A percentile compares a stretch with the other conserved stretches of the same genome.
phyloP scores from a whole-genome alignment of 2,329 filamentous ascomycete species.

The Colletotrichum simmondsii region DNA sequence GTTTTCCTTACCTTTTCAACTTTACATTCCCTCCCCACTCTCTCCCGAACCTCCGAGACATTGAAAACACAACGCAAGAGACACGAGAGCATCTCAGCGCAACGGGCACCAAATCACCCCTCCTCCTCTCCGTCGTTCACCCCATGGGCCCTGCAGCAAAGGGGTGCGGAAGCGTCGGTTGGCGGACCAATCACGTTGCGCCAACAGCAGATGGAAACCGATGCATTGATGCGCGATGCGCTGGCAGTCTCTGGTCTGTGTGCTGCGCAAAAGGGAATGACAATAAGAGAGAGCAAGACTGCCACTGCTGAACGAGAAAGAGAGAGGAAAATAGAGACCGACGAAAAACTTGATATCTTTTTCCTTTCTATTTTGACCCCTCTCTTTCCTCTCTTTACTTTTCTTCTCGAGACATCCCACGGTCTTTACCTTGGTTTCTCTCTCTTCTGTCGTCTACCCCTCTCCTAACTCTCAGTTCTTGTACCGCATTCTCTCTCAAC shows the following conservation, averaged over 20 bases:
- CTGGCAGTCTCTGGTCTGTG: slow-evolving; percentile 47
- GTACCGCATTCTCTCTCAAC: neutral
- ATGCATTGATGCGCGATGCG: slow-evolving; percentile 37
- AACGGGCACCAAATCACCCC: neutral
- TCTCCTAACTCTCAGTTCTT: neutral
- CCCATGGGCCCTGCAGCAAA: slow-evolving; percentile 9
- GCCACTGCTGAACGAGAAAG: neutral
- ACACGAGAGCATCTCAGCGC: neutral
- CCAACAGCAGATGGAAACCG: slow-evolving; percentile 8
- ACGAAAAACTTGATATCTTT: slow-evolving; percentile 9
- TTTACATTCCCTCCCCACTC: neutral
- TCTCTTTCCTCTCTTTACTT: neutral
- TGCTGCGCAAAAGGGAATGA: slow-evolving; percentile 42
- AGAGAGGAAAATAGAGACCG: neutral
- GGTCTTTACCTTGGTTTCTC: neutral
- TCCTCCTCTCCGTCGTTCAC: neutral
- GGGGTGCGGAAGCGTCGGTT: slow-evolving; percentile 25
- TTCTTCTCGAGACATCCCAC: neutral
- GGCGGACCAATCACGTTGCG: slow-evolving; percentile 25
- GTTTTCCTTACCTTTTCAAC: neutral
- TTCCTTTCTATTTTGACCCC: neutral
- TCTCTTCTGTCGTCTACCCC: neutral
- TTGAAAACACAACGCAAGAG: neutral
- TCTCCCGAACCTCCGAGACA: neutral
- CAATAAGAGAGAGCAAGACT: slow-evolving; percentile 23